A percentile compares a stretch with the other conserved stretches of the same genome.
Evolutionary conservation across 2,329 filamentous ascomycete genomes (phyloP).

Genomic region (Dryadomyces sulphureus): DNA sequence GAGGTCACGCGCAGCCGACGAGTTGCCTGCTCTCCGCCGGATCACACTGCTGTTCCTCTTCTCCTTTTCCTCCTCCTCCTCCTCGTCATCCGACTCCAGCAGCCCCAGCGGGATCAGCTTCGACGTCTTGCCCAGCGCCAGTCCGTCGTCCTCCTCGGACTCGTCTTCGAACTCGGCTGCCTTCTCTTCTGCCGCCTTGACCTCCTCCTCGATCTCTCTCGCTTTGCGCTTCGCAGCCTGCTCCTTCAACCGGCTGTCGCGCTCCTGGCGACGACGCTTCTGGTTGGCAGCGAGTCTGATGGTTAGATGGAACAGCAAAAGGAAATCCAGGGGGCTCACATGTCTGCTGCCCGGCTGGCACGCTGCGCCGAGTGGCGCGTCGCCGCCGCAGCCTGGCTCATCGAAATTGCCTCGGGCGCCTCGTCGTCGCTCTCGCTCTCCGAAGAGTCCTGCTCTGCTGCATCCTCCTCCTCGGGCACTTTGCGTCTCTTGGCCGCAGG

Average conservation of each 20-base stretch:
- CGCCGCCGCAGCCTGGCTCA: constrained; percentile 29
- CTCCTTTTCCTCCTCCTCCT: constrained; percentile 13
- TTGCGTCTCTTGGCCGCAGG: constrained; percentile 8
- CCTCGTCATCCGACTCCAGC: constrained; percentile 34
- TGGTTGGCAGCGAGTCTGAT: constrained; percentile 32
- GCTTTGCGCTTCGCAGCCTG: constrained; percentile 36
- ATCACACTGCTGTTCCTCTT: neutral
- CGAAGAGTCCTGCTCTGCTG: constrained; percentile 6
- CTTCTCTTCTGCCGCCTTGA: constrained; percentile 3
- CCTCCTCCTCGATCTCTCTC: constrained; percentile 11
- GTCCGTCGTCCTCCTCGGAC: constrained; percentile 11
- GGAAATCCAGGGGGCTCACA: constrained; percentile 25
- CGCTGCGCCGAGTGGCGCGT: constrained; percentile 30
- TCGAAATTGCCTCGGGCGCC: constrained; percentile 44
- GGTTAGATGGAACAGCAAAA: neutral
- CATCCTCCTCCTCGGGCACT: constrained; percentile 5
- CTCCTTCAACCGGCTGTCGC: constrained; percentile 37
- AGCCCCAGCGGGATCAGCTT: constrained; percentile 37
- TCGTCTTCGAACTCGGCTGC: constrained; percentile 9
- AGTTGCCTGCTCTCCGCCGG: neutral
- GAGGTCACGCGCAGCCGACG: constrained; percentile 24
- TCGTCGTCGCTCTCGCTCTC: constrained; percentile 21
- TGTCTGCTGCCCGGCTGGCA: constrained; percentile 32
- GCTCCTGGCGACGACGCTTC: constrained; percentile 41
- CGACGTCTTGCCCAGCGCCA: constrained; percentile 20